Evolutionary conservation across 192 early-diverging fungal genomes (phyloP).

Genomic region (Lobosporangium transversale): DNA sequence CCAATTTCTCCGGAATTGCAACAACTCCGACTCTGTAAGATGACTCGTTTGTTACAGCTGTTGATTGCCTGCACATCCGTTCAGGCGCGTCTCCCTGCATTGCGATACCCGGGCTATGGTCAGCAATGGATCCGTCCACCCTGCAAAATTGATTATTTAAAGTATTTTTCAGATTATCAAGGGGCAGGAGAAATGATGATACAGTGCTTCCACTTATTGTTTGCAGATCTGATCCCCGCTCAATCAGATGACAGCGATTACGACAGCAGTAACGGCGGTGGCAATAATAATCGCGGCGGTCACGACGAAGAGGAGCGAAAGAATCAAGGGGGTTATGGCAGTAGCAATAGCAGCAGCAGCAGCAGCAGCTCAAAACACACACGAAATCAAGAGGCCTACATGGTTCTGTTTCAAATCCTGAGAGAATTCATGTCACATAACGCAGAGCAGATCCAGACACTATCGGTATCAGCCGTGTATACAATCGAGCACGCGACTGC

Average conservation of each 20-base stretch:
- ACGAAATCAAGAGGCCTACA: constrained; percentile 25
- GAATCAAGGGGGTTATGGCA: no score
- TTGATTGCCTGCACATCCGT: constrained; percentile 38
- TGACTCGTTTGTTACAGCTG: constrained; percentile 32
- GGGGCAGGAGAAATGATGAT: constrained; percentile 13
- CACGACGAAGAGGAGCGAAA: no score
- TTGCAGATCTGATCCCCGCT: constrained; percentile 34
- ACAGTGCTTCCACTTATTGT: constrained; percentile 33
- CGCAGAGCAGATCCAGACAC: constrained; percentile 17
- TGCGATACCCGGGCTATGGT: constrained; percentile 44
- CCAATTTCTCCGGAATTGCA: no score
- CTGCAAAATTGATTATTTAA: constrained; percentile 31
- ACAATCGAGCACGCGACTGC: constrained; percentile 16
- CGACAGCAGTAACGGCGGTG: not conserved
- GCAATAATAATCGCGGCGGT: not conserved
- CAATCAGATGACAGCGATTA: not conserved
- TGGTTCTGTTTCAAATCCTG: constrained; percentile 33
- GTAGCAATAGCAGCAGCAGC: not conserved
- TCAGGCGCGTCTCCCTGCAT: constrained; percentile 37
- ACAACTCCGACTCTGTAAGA: constrained; percentile 24
- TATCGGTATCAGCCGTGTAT: constrained; percentile 16
- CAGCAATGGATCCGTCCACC: constrained; percentile 49
- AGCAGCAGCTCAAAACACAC: not conserved
- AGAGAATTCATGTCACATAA: constrained; percentile 32
- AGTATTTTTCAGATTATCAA: constrained; percentile 29